phyloP scores from a whole-genome alignment of 495 filamentous ascomycete species.

The Evansstolkia leycettana region DNA sequence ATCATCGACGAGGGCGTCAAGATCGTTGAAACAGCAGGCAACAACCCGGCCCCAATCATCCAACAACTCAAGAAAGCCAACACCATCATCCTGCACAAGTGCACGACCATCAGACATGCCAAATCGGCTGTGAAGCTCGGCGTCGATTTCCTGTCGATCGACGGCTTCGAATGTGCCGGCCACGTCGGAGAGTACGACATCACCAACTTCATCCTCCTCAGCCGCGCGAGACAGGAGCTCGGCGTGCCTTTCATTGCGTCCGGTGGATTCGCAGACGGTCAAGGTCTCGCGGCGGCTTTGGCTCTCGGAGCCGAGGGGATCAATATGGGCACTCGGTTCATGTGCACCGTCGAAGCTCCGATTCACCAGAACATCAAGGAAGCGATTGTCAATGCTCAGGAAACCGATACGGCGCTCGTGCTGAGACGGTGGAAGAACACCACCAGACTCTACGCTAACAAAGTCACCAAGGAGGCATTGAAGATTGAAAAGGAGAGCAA shows the following conservation, averaged over 20 bases:
- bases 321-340: conserved; percentile 91
- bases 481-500: conserved; percentile 76
- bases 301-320: conserved; percentile 85
- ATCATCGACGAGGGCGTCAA: conserved; percentile 88
- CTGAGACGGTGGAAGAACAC: conserved; percentile 92
- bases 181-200: conserved; percentile 95
- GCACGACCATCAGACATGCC: conserved; percentile 91
- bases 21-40: conserved; percentile 95
- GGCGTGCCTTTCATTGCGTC: conserved; percentile 88
- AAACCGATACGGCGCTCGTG: conserved; percentile 84
- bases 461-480: conserved; percentile 67
- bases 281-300: conserved; percentile 87
- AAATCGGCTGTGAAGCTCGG: conserved; percentile 87
- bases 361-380: conserved; percentile 91
- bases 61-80: conserved; percentile 70
- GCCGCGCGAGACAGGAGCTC: conserved; percentile 73
- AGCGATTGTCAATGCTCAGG: conserved; percentile 75
- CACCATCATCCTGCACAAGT: conserved; percentile 84
- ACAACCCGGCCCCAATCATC: conserved; percentile 87
- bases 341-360: conserved; percentile 85
- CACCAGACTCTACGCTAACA: conserved; percentile 75
- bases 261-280: conserved; percentile 89
- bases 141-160: conserved; percentile 92
- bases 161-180: conserved; percentile 95
- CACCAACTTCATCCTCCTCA: conserved; percentile 92